Evolutionary conservation across 306 rosid genomes (phyloP).

Genomic region (Arachis hypogaea): DNA sequence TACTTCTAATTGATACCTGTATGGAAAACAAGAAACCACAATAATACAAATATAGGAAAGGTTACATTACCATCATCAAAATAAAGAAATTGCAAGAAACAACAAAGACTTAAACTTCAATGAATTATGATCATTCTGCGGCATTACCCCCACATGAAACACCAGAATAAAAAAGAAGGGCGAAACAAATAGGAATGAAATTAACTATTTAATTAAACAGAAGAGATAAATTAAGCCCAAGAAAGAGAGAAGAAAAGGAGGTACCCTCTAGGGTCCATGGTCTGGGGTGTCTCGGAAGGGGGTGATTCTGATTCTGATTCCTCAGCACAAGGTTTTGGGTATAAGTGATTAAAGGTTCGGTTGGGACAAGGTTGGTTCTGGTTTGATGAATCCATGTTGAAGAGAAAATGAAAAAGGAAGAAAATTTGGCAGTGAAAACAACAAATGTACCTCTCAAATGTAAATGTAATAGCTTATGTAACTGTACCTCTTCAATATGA

Average conservation of each 20-base stretch:
- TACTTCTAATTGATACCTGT: constrained; percentile 71
- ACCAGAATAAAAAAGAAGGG: not conserved
- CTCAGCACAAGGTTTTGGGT: not conserved
- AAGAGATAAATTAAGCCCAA: not conserved
- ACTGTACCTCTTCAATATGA: no score
- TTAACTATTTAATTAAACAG: not conserved
- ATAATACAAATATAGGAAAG: constrained; percentile 10
- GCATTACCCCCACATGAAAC: not conserved
- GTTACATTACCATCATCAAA: not conserved
- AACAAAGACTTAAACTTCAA: no score
- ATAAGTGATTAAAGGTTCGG: no score
- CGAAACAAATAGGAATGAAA: not conserved
- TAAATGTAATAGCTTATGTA: no score
- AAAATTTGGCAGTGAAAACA: no score
- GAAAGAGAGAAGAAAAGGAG: not conserved
- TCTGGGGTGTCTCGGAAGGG: not conserved
- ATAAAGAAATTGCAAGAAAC: not conserved
- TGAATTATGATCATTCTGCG: not conserved
- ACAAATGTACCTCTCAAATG: no score
- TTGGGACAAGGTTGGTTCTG: no score
- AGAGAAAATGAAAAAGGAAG: no score
- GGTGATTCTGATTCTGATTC: not conserved
- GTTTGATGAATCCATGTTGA: no score
- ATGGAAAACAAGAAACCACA: constrained; percentile 1
- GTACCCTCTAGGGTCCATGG: constrained; percentile 67